Conservation (phyloP, 2,329 filamentous ascomycete genomes). For the Knoxdaviesia proteae region DNA sequence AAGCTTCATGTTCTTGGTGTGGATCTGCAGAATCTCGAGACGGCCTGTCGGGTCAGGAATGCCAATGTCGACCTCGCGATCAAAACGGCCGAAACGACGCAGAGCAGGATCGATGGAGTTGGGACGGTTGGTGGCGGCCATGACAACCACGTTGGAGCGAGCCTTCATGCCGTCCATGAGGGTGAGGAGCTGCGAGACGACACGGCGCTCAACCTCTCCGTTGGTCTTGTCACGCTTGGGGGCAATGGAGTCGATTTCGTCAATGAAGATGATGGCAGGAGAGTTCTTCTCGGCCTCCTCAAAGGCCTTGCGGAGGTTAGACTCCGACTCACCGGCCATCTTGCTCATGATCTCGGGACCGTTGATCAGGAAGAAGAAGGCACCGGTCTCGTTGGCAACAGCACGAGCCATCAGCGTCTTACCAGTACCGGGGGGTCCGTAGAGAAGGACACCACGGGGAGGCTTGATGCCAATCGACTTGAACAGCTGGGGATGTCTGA, state of each 20-base stretch:
- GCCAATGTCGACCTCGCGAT: constrained; percentile 95
- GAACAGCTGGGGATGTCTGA: constrained; percentile 95
- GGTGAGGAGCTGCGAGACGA: constrained; percentile 88
- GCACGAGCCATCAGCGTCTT: constrained; percentile 98
- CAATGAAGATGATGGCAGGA: constrained; percentile 97
- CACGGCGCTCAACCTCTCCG: constrained; percentile 93
- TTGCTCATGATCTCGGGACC: constrained; percentile 99
- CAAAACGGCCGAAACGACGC: constrained; percentile 94
- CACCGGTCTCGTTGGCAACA: constrained; percentile 95
- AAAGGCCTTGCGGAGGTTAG: constrained; percentile 95
- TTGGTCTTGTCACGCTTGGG: constrained; percentile 99
- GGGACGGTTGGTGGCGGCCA: constrained; percentile 96
- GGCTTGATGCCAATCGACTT: constrained; percentile 99
- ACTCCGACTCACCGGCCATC: constrained; percentile 99
- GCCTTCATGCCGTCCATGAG: constrained; percentile 99
- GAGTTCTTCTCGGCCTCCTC: constrained; percentile 99
- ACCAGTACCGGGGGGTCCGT: constrained; percentile 93
- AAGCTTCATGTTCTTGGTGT: constrained; percentile 99
- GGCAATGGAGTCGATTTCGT: constrained; percentile 97
- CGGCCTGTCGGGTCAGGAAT: constrained; percentile 95
- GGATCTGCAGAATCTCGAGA: constrained; percentile 96
- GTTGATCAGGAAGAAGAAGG: constrained; percentile 99
- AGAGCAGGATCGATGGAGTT: constrained; percentile 98
- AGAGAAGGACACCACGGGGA: constrained; percentile 89
- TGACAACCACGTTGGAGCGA: constrained; percentile 93